Conservation (phyloP, 2,329 filamentous ascomycete genomes). For the Amauroascus niger region DNA sequence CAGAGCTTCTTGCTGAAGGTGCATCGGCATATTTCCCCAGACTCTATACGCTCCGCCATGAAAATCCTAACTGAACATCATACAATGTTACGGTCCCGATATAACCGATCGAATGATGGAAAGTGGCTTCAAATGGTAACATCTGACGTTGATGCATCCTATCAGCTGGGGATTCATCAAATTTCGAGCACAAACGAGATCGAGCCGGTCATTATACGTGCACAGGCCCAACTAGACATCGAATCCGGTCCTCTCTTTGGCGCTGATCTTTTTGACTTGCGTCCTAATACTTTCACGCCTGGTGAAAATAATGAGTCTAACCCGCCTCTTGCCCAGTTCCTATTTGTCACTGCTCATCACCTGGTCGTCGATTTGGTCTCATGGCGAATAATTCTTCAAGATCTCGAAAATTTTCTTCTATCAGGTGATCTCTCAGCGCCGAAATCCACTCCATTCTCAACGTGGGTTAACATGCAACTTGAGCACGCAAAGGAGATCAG, state of each 20-base stretch:
- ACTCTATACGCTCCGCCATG: constrained; percentile 18
- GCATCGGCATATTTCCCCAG: constrained; percentile 21
- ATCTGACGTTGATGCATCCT: constrained; percentile 14
- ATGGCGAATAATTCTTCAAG: constrained; percentile 18
- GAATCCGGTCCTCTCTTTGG: constrained; percentile 18
- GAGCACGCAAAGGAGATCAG: constrained; percentile 16
- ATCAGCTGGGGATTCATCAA: constrained; percentile 4
- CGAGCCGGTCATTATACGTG: constrained; percentile 18
- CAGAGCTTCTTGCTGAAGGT: constrained; percentile 16
- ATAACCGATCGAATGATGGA: background rate
- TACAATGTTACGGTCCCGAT: constrained; percentile 3
- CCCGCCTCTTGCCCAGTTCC: background rate
- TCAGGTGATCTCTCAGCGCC: constrained; percentile 22
- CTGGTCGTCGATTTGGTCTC: constrained; percentile 19
- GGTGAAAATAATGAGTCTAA: too few species aligned
- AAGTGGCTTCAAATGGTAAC: background rate
- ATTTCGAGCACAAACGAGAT: background rate
- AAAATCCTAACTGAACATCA: constrained; percentile 12
- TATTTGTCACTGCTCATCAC: constrained; percentile 16
- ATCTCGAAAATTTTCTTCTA: constrained; percentile 19
- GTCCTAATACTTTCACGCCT: too few species aligned
- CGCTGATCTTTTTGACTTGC: background rate
- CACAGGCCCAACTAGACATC: constrained; percentile 27
- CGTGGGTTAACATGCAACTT: constrained; percentile 29
- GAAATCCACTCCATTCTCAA: constrained; percentile 30